Conservation (phyloP, 257 asterid species). For the Nicotiana paniculata region DNA sequence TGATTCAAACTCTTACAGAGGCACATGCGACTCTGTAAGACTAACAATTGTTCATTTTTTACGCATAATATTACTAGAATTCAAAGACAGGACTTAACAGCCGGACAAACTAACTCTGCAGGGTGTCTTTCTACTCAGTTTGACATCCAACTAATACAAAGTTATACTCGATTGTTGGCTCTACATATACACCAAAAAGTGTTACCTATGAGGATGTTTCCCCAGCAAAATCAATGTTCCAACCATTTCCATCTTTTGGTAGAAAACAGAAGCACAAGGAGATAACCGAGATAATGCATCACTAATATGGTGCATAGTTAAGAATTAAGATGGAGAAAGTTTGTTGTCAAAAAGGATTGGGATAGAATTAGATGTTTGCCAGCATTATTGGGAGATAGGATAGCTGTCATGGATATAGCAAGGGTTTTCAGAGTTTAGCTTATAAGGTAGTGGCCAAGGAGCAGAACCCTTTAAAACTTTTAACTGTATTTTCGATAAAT, state of each 20-base stretch:
- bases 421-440: neutral
- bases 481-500: neutral
- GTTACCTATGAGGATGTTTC: neutral
- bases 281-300: neutral
- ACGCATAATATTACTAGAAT: neutral
- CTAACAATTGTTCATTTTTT: neutral
- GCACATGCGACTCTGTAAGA: neutral
- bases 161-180: neutral
- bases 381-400: neutral
- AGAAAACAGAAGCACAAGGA: neutral
- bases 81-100: neutral
- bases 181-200: neutral
- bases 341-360: neutral
- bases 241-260: neutral
- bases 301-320: neutral
- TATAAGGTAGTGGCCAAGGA: neutral
- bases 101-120: neutral
- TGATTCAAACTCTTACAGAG: neutral
- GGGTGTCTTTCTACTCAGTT: neutral
- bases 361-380: neutral
- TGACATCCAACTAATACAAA: neutral
- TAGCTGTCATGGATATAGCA: neutral
- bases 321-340: neutral
- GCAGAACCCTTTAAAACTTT: neutral
- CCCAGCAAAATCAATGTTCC: neutral